phyloP scores from a whole-genome alignment of 2,329 filamentous ascomycete species.

The Purpureocillium takamizusanense region DNA sequence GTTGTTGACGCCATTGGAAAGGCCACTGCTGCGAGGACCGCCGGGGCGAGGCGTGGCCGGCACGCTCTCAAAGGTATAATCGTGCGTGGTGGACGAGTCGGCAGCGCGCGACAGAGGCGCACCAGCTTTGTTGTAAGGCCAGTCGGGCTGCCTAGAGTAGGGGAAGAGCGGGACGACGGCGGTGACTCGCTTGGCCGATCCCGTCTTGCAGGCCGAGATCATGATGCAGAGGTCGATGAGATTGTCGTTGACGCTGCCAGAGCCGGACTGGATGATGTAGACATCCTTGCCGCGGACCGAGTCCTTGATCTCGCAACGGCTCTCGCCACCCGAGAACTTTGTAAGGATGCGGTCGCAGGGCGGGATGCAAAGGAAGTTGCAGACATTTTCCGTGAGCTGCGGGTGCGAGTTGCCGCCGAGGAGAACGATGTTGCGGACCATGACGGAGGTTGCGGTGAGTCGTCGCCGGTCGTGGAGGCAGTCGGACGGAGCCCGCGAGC shows the following conservation, averaged over 20 bases:
- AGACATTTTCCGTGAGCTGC: constrained; percentile 75
- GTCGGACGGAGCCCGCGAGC: too few species aligned
- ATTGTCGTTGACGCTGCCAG: constrained; percentile 89
- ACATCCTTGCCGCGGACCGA: constrained; percentile 97
- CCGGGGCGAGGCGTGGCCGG: constrained; percentile 76
- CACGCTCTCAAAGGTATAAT: constrained; percentile 86
- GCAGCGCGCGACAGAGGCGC: constrained; percentile 66
- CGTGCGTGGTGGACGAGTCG: constrained; percentile 34
- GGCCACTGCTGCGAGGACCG: constrained; percentile 54
- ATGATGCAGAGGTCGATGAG: constrained; percentile 96
- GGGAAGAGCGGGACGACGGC: constrained; percentile 93
- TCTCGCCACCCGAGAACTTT: constrained; percentile 95
- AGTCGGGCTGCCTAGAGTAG: constrained; percentile 91
- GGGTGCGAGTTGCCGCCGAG: constrained; percentile 92
- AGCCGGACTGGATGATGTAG: constrained; percentile 93
- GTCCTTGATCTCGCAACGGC: constrained; percentile 89
- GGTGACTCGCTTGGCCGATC: constrained; percentile 85
- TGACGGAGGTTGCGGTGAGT: constrained; percentile 27
- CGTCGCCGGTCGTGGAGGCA: background rate
- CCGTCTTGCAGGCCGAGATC: constrained; percentile 94
- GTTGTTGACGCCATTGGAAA: constrained; percentile 56
- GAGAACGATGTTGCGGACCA: constrained; percentile 94
- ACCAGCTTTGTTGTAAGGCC: constrained; percentile 92
- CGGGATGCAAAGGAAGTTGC: constrained; percentile 81
- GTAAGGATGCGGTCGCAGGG: constrained; percentile 72